Conservation (phyloP, 169 alveolate genomes). For the Eimeria sp. region DNA sequence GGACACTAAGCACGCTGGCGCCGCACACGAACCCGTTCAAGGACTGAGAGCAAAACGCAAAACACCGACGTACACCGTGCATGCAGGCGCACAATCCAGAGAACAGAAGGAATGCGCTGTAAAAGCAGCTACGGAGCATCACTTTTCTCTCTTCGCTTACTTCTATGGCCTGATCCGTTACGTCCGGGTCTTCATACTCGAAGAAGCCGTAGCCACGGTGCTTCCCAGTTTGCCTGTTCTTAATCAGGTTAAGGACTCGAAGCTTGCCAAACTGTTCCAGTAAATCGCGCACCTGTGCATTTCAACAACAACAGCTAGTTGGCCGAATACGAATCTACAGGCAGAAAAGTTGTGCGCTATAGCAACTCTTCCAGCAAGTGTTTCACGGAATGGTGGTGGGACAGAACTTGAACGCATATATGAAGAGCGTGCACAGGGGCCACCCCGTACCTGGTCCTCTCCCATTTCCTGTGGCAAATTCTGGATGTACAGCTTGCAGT, state of each 20-base stretch:
- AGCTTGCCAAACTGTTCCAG: conserved; percentile 92
- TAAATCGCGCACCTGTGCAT: conserved; percentile 84
- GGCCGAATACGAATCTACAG: not conserved
- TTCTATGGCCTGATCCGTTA: conserved; percentile 91
- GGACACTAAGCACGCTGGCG: conserved; percentile 79
- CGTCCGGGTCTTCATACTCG: conserved; percentile 91
- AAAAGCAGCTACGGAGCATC: not conserved
- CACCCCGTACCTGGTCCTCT: conserved; percentile 87
- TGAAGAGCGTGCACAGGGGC: not conserved
- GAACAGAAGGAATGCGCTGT: not conserved
- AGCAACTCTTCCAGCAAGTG: not conserved
- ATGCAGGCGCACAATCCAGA: not conserved
- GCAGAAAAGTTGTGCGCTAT: not conserved
- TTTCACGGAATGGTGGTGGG: not conserved
- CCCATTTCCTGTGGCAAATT: conserved; percentile 91
- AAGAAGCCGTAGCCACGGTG: conserved; percentile 93
- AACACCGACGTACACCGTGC: not conserved
- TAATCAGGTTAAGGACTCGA: conserved; percentile 87
- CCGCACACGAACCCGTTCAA: conserved; percentile 84
- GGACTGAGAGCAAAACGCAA: conserved; percentile 42
- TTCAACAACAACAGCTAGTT: not conserved
- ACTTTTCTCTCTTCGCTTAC: conserved; percentile 67
- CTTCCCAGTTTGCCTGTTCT: conserved; percentile 90
- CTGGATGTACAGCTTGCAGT: conserved; percentile 88
- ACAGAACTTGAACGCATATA: not conserved